Percentiles rank a stretch among this genome's conserved stretches.
phyloP scores from a whole-genome alignment of 257 asterid species.

The Perilla frutescens region DNA sequence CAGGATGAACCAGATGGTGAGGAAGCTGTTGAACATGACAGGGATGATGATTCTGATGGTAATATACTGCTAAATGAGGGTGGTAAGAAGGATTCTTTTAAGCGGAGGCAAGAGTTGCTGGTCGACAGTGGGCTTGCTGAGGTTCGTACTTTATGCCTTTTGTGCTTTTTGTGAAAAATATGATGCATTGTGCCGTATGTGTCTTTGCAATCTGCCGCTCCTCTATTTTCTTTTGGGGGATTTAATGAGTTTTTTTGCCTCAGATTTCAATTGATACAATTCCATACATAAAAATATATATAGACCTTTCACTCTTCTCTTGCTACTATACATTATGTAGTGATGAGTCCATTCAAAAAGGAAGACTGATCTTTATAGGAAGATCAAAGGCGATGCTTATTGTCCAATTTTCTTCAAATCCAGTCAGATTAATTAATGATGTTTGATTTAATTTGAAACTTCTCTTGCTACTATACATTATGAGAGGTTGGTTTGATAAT shows the following conservation, averaged over 20 bases:
- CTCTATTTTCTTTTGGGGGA: background rate
- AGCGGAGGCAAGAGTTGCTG: constrained; percentile 84
- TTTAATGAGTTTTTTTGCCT: background rate
- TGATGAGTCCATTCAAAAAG: no score
- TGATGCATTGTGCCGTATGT: constrained; percentile 13
- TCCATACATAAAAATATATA: background rate
- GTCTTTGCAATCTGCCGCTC: background rate
- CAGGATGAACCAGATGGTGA: constrained; percentile 50
- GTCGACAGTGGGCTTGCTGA: constrained; percentile 85
- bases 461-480: background rate
- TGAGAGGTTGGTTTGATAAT: constrained; percentile 2
- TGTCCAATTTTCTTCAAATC: no score
- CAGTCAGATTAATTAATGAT: no score
- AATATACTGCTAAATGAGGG: constrained; percentile 51
- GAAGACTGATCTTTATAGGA: no score
- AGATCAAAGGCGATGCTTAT: no score
- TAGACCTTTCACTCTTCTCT: background rate
- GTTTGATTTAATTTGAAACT: background rate
- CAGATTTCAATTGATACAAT: background rate
- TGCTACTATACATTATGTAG: background rate
- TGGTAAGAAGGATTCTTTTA: constrained; percentile 84
- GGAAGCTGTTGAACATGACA: constrained; percentile 51
- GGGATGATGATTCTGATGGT: constrained; percentile 34
- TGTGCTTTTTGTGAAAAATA: constrained; percentile 10
- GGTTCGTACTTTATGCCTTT: constrained; percentile 50